Conservation (phyloP, 306 rosid species). For the Casuarina equisetifolia region DNA sequence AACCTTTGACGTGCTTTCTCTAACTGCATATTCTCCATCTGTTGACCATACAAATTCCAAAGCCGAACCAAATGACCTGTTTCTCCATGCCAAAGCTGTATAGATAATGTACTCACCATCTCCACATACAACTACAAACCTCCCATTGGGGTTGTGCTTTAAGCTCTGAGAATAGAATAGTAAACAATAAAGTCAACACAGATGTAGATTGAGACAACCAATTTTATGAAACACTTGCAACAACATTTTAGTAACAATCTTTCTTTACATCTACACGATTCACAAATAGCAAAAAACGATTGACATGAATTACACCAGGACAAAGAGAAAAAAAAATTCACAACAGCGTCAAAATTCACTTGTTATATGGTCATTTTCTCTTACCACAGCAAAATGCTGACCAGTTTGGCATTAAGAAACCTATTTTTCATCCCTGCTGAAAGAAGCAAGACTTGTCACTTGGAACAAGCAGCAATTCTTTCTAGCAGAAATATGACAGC, state of each 20-base stretch:
- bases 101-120: conserved; percentile 97
- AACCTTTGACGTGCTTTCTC: conserved; percentile 96
- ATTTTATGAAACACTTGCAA: neutral
- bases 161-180: conserved; percentile 59
- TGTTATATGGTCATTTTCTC: neutral
- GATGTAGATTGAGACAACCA: conserved; percentile 24
- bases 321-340: neutral
- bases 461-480: neutral
- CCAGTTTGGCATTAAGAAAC: neutral
- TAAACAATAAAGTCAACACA: conserved; percentile 12
- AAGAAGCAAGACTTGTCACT: neutral
- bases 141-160: conserved; percentile 97
- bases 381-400: neutral
- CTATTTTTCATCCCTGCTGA: neutral
- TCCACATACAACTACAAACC: conserved; percentile 99
- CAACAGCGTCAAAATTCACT: neutral
- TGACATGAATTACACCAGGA: neutral
- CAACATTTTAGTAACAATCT: neutral
- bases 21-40: conserved; percentile 92
- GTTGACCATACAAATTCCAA: conserved; percentile 94
- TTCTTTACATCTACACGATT: neutral
- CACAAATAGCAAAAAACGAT: neutral
- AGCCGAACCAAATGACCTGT: conserved; percentile 97
- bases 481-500: neutral
- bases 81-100: conserved; percentile 99